Conservation (phyloP, 306 rosid genomes). For the Casuarina equisetifolia region DNA sequence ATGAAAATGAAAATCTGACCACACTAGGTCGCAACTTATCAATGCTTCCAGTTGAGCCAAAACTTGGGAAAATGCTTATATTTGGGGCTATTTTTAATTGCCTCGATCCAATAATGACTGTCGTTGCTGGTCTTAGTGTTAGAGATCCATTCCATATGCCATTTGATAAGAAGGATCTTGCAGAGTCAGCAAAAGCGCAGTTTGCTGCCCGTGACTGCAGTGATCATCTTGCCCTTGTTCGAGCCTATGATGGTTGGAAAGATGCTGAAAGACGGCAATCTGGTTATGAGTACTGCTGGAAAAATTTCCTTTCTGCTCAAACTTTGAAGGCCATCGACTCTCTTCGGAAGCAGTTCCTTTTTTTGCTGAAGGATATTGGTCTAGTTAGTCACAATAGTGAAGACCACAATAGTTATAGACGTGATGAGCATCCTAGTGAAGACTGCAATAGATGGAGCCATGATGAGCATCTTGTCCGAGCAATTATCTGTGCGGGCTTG, state of each 20-base stretch:
- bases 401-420: too few species aligned
- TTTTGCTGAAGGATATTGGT: constrained; percentile 70
- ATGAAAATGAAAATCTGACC: constrained; percentile 85
- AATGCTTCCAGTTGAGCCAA: constrained; percentile 95
- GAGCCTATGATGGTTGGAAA: constrained; percentile 88
- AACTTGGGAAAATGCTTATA: constrained; percentile 94
- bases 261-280: constrained; percentile 70
- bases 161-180: constrained; percentile 76
- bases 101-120: constrained; percentile 85
- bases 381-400: constrained; percentile 55
- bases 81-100: constrained; percentile 82
- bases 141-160: constrained; percentile 93
- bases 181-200: constrained; percentile 48
- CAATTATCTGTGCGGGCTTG: constrained; percentile 85
- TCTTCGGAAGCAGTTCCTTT: constrained; percentile 73
- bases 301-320: constrained; percentile 78
- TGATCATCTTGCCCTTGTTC: constrained; percentile 90
- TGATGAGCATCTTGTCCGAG: constrained; percentile 71
- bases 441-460: constrained; percentile 61
- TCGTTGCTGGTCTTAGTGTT: constrained; percentile 92
- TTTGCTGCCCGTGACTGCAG: constrained; percentile 61
- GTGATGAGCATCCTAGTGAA: neutral
- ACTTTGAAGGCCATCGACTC: constrained; percentile 96
- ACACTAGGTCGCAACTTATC: constrained; percentile 76
- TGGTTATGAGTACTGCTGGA: constrained; percentile 93